Base-by-base conservation (phyloP, 768 basidiomycete genomes). In the Tremella fuciformis region DNA sequence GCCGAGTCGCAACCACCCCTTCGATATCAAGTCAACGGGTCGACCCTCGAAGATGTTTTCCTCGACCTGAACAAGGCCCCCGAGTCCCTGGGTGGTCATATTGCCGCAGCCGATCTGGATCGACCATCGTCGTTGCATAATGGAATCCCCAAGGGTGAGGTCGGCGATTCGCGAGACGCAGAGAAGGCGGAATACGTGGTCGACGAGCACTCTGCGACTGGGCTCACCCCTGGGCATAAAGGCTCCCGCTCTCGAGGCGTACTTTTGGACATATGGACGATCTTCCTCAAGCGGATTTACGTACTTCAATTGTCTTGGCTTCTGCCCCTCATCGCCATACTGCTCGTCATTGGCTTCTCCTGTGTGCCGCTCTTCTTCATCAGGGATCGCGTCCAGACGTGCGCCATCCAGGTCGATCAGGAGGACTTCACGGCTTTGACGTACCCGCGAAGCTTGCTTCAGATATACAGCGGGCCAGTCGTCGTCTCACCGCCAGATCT, bases 31-130 rank as follows among this genome's bases (percentile, higher is more conserved):
- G 80, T 88, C 21, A 76, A 86, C 19, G 85, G 86, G 9, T 85
- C 88, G 0, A 84, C 87, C 8, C 85, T 91, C 40, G 88, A 91
- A 73, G 87, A 89, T 57, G 86, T 91, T 46, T 90, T 91, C 78
- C 80, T 91, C 18, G 80, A 82, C 40, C 76, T 91, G 16, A 88
- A 79, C 13, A 62, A 59, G 2, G 59, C 55, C 21, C 18, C 49
- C 8, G 38, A 46, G 15, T 58, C 53, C 16, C 48, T 55, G 7
- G 53, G 41, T 11, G 19, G 38, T n/a, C 38, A 13, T 11, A 15
- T 24, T 16, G n/a, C 53, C 9, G 15, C 49, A 57, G 34, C 18
- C 38, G 15, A 46, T 38, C 4, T 38, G 9, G 7, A 42, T 34
- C 37, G 37, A 24, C 26, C 3, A 21, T 22, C 16, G 8, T 50